Conservation (phyloP, 495 filamentous ascomycete species). For the Xylaria nigripes region DNA sequence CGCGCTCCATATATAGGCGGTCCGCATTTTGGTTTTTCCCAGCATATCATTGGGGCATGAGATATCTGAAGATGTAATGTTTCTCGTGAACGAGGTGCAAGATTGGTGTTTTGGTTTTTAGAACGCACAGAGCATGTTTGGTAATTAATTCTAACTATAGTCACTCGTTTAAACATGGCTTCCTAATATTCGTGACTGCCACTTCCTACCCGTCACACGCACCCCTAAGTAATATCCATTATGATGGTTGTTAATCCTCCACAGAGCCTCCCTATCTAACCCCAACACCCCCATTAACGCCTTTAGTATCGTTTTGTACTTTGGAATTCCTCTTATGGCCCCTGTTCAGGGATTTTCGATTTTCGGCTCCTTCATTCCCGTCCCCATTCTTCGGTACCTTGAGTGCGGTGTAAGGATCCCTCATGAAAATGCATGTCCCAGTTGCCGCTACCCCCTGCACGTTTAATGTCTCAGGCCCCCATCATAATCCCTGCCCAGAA, state of each 20-base stretch:
- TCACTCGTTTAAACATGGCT: conserved; percentile 18
- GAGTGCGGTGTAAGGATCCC: not conserved
- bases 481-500: not conserved
- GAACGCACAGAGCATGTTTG: conserved; percentile 20
- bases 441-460: not conserved
- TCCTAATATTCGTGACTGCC: not conserved
- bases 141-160: conserved; percentile 24
- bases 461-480: not conserved
- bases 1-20: conserved; percentile 14
- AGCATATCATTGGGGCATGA: conserved; percentile 20
- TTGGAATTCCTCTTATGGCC: too few species aligned
- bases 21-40: conserved; percentile 6
- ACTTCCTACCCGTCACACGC: too few species aligned
- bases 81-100: conserved; percentile 3
- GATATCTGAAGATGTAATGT: conserved; percentile 27
- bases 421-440: conserved; percentile 12
- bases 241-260: too few species aligned
- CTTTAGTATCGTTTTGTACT: too few species aligned
- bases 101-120: conserved; percentile 10
- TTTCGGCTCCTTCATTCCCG: too few species aligned
- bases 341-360: too few species aligned
- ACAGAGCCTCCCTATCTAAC: too few species aligned
- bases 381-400: too few species aligned
- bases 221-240: too few species aligned
- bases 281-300: too few species aligned